Evolutionary conservation across 2,329 filamentous ascomycete genomes (phyloP).

Genomic region (Plectosphaerella cucumerina): DNA sequence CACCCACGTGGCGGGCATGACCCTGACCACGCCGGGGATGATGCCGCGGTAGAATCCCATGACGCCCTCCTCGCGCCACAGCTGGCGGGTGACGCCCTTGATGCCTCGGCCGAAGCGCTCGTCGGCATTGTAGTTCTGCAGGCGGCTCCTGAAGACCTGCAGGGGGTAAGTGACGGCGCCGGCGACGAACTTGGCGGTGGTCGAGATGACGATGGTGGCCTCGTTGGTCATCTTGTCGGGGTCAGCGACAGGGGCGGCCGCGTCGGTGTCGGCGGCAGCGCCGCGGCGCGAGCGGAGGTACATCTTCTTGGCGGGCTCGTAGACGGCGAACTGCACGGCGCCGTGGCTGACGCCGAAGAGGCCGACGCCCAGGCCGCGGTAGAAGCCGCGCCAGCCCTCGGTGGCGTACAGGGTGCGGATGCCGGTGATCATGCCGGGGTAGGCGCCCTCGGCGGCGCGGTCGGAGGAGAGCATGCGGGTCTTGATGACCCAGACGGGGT

Average conservation of each 20-base stretch:
- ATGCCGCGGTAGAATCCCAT: constrained; percentile 89
- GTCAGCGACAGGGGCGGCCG: constrained; percentile 6
- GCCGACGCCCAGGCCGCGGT: constrained; percentile 78
- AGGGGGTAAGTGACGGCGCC: constrained; percentile 92
- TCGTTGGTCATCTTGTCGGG: constrained; percentile 55
- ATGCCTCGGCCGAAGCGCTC: constrained; percentile 67
- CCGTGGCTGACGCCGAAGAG: constrained; percentile 87
- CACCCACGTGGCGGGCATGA: constrained; percentile 91
- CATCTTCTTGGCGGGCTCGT: constrained; percentile 64
- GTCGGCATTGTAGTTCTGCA: constrained; percentile 86
- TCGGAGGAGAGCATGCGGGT: constrained; percentile 93
- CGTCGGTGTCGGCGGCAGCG: constrained; percentile 8
- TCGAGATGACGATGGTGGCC: constrained; percentile 78
- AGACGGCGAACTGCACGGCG: constrained; percentile 92
- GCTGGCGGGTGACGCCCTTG: constrained; percentile 64
- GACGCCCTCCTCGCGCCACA: constrained; percentile 76
- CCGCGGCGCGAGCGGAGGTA: constrained; percentile 45
- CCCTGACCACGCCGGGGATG: constrained; percentile 81
- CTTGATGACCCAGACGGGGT: constrained; percentile 97
- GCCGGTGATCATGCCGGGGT: constrained; percentile 72
- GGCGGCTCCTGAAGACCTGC: constrained; percentile 80
- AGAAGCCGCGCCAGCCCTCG: constrained; percentile 79
- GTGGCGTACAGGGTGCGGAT: constrained; percentile 59
- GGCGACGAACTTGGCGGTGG: constrained; percentile 78
- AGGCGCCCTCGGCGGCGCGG: constrained; percentile 69